phyloP scores from a whole-genome alignment of 2,329 filamentous ascomycete species.

The Fusarium sp. region DNA sequence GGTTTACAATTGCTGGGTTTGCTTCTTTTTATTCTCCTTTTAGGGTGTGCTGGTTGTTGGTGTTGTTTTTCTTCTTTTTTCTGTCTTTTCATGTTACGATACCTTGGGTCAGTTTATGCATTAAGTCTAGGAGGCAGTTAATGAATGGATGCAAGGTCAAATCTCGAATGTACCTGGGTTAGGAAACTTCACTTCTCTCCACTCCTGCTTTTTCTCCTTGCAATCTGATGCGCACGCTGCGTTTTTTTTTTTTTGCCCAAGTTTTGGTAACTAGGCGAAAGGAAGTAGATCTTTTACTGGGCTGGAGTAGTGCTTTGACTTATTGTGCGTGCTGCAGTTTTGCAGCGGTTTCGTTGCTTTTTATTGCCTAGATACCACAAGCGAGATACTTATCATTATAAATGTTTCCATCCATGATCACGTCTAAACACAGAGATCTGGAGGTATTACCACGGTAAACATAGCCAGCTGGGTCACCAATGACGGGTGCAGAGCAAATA shows the following conservation, averaged over 20 bases:
- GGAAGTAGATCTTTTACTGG: slow-evolving; percentile 23
- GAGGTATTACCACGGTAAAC: background rate
- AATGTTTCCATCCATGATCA: slow-evolving; percentile 23
- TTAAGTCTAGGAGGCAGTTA: slow-evolving; percentile 17
- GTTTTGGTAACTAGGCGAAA: slow-evolving; percentile 17
- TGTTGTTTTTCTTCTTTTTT: slow-evolving; percentile 3
- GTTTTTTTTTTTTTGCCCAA: background rate
- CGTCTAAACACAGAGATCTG: background rate
- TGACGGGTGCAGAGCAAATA: slow-evolving; percentile 75
- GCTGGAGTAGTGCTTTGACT: slow-evolving; percentile 29
- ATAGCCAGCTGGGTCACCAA: slow-evolving; percentile 65
- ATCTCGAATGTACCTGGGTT: slow-evolving; percentile 21
- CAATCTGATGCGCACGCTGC: slow-evolving; percentile 19
- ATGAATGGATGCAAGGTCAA: slow-evolving; percentile 34
- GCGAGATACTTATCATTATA: slow-evolving; percentile 41
- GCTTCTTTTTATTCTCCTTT: slow-evolving; percentile 20
- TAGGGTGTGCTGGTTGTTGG: slow-evolving; percentile 26
- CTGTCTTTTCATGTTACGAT: slow-evolving; percentile 43
- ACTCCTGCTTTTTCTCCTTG: slow-evolving; percentile 28
- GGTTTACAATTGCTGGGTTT: slow-evolving; percentile 14
- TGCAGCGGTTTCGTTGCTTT: slow-evolving; percentile 44
- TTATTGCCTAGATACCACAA: slow-evolving; percentile 45
- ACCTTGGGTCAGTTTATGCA: slow-evolving; percentile 34
- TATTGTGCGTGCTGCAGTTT: slow-evolving; percentile 45
- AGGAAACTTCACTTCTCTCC: slow-evolving; percentile 32